Evolutionary conservation across 306 rosid species (phyloP), one percentile per base, ranked within the genome.

Genomic region (Gleditsia sinensis): DNA sequence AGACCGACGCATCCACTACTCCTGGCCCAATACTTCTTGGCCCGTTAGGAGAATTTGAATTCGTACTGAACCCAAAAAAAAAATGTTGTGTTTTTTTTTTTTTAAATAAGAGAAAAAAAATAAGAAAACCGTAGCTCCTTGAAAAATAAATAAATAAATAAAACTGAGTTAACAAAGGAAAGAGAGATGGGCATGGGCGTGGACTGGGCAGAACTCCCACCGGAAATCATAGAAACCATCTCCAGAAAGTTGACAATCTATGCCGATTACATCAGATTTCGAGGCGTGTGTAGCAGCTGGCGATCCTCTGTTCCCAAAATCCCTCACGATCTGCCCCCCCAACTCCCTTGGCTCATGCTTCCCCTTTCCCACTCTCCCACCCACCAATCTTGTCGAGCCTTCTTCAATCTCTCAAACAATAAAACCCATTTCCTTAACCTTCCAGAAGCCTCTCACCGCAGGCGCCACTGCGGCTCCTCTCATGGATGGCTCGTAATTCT

Each of bases 331-430:
- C 97, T 91, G 20, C 90, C 88, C 50, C 88, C 90, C 3, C 95
- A 89, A 36, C 91, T 86, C 34, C 97, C 95, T 0, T 89, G 87
- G 76, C 91, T 89, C 53, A 81, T 91, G 83, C 88, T 91, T n/a
- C 86, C 92, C 46, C 81, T 51, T 4, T 61, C 67, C 17, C 76
- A 56, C 5, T 6, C 21, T 25, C 28, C n/a, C 1, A 62, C 71
- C 66, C 60, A 21, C 74, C 60, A 63, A 17, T 72, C 91, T 19
- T 86, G 59, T 40, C 77, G 75, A 32, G 74, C 88, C 34, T 76
- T 91, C 75, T 83, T 87, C 85, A 58, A 86, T 71, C 79, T 84
- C 69, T 77, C 88, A 45, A 69, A 62, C 63, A 50, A 79, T 65
- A 81, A 74, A 62, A 78, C 87, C 57, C 93, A 86, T 62, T 74